Evolutionary conservation across 306 rosid species (phyloP).

Genomic region (Cucurbita argyrosperma): DNA sequence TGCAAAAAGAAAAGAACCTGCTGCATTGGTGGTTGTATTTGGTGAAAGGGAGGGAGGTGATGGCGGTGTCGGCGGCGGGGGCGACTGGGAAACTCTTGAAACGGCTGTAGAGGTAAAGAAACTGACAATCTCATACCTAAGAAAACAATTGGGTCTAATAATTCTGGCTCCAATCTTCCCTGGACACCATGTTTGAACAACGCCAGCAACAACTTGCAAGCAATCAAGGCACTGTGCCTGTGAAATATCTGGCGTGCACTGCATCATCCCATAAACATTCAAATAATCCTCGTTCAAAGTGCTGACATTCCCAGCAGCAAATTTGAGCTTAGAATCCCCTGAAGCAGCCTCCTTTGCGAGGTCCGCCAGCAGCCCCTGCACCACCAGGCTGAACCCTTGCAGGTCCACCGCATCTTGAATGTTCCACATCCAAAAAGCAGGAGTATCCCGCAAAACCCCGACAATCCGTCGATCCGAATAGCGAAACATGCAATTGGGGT

Average conservation of each 20-base stretch:
- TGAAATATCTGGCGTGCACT: conserved; percentile 5
- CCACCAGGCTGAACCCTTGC: not conserved
- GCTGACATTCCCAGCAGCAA: not conserved
- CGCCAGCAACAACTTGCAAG: not conserved
- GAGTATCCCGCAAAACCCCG: not conserved
- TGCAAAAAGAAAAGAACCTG: not conserved
- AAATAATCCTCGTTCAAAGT: not conserved
- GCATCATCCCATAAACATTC: not conserved
- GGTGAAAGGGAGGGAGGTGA: not conserved
- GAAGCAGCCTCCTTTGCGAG: not conserved
- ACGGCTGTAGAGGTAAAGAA: not conserved
- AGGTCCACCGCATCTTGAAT: not conserved
- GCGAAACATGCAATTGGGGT: conserved; percentile 22
- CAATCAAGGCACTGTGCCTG: not conserved
- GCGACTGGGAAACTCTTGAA: not conserved
- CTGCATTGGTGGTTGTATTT: not conserved
- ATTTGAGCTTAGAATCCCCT: not conserved
- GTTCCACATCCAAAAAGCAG: not conserved
- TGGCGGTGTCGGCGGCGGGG: not conserved
- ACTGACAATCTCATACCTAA: not conserved
- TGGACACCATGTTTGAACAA: not conserved
- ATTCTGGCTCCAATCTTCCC: not conserved
- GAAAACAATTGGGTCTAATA: not conserved
- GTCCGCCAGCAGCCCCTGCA: not conserved
- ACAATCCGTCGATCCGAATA: conserved; percentile 24